A percentile compares a stretch with the other conserved stretches of the same genome.
Evolutionary conservation across 2,329 filamentous ascomycete genomes (phyloP).

Genomic region (Saccharata proteae): DNA sequence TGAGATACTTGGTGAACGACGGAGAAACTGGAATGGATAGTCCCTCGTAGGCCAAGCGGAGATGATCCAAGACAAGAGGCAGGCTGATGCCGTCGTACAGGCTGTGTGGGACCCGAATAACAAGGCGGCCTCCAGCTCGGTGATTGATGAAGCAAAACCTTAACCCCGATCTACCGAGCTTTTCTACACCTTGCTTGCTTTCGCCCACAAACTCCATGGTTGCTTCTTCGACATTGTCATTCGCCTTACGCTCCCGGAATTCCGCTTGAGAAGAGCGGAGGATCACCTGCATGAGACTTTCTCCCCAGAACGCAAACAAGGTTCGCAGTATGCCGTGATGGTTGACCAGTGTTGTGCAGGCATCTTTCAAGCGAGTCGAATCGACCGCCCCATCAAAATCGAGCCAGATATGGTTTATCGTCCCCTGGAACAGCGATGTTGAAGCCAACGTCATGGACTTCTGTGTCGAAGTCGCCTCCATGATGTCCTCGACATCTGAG

Average conservation of each 20-base stretch:
- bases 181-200: background rate
- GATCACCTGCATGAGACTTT: too few species aligned
- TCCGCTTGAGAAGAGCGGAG: too few species aligned
- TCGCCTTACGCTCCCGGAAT: too few species aligned
- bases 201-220: background rate
- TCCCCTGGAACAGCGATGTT: background rate
- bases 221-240: background rate
- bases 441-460: background rate
- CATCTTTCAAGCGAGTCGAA: too few species aligned
- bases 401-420: conserved; percentile 3
- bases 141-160: background rate
- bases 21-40: background rate
- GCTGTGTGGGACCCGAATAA: conserved; percentile 1
- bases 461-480: conserved; percentile 4
- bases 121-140: background rate
- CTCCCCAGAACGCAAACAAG: too few species aligned
- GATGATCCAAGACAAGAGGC: background rate
- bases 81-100: conserved; percentile 2
- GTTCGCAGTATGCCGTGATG: too few species aligned
- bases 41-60: conserved; percentile 1
- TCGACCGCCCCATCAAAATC: conserved; percentile 1
- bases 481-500: conserved; percentile 1
- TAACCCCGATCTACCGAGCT: background rate
- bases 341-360: too few species aligned
- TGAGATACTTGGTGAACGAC: background rate